phyloP scores from a whole-genome alignment of 805 yeast species.

The Clavispora carvajalis region DNA sequence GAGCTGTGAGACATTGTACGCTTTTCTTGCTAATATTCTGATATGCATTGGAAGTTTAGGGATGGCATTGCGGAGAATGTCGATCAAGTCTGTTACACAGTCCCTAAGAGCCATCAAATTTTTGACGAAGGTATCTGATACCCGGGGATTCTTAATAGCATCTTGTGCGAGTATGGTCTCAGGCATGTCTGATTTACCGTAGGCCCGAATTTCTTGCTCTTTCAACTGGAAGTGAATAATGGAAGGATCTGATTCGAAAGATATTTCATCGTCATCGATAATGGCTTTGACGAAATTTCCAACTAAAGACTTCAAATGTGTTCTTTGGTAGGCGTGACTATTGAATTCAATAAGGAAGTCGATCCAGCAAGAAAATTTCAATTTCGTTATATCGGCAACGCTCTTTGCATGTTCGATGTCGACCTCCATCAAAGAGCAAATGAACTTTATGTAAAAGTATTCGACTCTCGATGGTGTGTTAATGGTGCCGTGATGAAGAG shows the following conservation, averaged over 20 bases:
- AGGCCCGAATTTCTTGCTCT: constrained; percentile 29
- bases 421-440: constrained; percentile 41
- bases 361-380: constrained; percentile 39
- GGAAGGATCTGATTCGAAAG: constrained; percentile 79
- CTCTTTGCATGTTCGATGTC: constrained; percentile 31
- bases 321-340: constrained; percentile 45
- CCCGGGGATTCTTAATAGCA: constrained; percentile 78
- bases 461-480: constrained; percentile 61
- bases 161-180: constrained; percentile 45
- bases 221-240: constrained; percentile 43
- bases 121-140: constrained; percentile 61
- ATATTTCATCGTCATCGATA: constrained; percentile 45
- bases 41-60: constrained; percentile 35
- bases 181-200: constrained; percentile 31
- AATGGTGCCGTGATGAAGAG: constrained; percentile 25
- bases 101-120: constrained; percentile 77
- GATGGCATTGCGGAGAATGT: constrained; percentile 41
- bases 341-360: constrained; percentile 38
- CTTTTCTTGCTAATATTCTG: constrained; percentile 29
- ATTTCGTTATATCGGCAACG: constrained; percentile 36
- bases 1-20: constrained; percentile 34
- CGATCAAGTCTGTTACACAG: constrained; percentile 55
- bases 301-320: constrained; percentile 34
- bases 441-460: constrained; percentile 54
- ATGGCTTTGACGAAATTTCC: constrained; percentile 35